A percentile compares a stretch with the other conserved stretches of the same genome.
phyloP scores from a whole-genome alignment of 805 yeast species.

The Candida rishiriensis region DNA sequence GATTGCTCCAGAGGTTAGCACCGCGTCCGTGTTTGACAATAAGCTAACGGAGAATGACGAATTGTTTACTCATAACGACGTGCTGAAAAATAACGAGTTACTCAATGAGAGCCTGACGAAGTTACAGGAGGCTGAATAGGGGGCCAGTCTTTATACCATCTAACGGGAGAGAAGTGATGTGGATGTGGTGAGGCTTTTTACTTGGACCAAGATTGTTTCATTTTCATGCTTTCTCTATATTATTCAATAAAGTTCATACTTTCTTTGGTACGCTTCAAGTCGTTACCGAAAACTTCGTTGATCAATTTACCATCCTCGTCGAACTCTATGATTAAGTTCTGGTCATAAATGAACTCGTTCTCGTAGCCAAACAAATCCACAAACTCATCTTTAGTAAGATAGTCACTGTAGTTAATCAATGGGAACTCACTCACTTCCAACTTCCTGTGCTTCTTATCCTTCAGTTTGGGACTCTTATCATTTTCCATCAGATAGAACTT shows the following conservation, averaged over 20 bases:
- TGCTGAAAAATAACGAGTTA: slow-evolving; percentile 23
- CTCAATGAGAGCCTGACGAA: slow-evolving; percentile 21
- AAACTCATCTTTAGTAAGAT: slow-evolving; percentile 50
- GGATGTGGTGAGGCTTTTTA: neutral
- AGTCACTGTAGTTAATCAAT: slow-evolving; percentile 48
- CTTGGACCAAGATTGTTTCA: neutral
- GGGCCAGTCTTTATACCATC: neutral
- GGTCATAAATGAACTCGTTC: slow-evolving; percentile 20
- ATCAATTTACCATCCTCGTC: slow-evolving; percentile 11
- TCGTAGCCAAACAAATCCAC: slow-evolving; percentile 43
- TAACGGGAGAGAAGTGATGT: neutral
- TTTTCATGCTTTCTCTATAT: neutral
- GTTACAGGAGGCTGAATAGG: slow-evolving; percentile 1
- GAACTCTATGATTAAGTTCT: slow-evolving; percentile 23
- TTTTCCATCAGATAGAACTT: slow-evolving; percentile 84
- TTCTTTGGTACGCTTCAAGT: slow-evolving; percentile 3
- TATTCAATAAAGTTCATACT: neutral
- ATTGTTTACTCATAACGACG: slow-evolving; percentile 23
- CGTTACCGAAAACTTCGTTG: slow-evolving; percentile 7
- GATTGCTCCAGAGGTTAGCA: neutral
- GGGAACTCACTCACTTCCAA: slow-evolving; percentile 58
- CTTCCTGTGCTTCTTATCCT: slow-evolving; percentile 64
- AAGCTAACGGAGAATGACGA: slow-evolving; percentile 21
- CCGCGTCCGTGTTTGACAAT: slow-evolving; percentile 9
- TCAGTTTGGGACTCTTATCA: slow-evolving; percentile 77